Conservation (phyloP, 2,329 filamentous ascomycete genomes). For the Rhynchosporium secalis region DNA sequence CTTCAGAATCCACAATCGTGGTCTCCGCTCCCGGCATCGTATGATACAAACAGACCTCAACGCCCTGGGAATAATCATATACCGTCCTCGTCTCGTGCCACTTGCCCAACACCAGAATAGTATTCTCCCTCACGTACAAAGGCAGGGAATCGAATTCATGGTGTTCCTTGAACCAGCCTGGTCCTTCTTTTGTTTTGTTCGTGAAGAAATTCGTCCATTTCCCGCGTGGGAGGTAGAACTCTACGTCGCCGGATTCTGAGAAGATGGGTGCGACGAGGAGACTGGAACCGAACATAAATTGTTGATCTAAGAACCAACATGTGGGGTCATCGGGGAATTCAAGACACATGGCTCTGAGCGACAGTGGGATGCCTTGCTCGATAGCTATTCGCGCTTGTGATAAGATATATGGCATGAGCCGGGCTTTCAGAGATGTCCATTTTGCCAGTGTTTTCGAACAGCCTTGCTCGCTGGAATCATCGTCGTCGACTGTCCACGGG, state of each 20-base stretch:
- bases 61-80: constrained; percentile 36
- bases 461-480: constrained; percentile 48
- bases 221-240: constrained; percentile 57
- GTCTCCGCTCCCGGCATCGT: constrained; percentile 45
- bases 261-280: constrained; percentile 60
- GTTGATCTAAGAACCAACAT: constrained; percentile 56
- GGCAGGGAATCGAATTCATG: constrained; percentile 50
- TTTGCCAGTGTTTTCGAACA: constrained; percentile 52
- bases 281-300: constrained; percentile 61
- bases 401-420: constrained; percentile 59
- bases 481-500: constrained; percentile 61
- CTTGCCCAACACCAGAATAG: constrained; percentile 38
- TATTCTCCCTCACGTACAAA: constrained; percentile 46
- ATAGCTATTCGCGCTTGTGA: constrained; percentile 52
- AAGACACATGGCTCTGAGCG: constrained; percentile 57
- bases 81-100: constrained; percentile 35
- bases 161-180: constrained; percentile 48
- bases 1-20: constrained; percentile 46
- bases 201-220: constrained; percentile 52
- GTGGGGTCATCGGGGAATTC: constrained; percentile 62
- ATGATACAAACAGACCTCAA: constrained; percentile 51
- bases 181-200: constrained; percentile 43
- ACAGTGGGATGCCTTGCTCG: constrained; percentile 51
- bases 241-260: constrained; percentile 53
- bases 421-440: constrained; percentile 49